A percentile compares a stretch with the other conserved stretches of the same genome.
These are phyloP conservation scores for Myrmaecium sp. DNA, from an alignment of 2,329 filamentous ascomycete species.

Conservation along the genomic window DNA sequence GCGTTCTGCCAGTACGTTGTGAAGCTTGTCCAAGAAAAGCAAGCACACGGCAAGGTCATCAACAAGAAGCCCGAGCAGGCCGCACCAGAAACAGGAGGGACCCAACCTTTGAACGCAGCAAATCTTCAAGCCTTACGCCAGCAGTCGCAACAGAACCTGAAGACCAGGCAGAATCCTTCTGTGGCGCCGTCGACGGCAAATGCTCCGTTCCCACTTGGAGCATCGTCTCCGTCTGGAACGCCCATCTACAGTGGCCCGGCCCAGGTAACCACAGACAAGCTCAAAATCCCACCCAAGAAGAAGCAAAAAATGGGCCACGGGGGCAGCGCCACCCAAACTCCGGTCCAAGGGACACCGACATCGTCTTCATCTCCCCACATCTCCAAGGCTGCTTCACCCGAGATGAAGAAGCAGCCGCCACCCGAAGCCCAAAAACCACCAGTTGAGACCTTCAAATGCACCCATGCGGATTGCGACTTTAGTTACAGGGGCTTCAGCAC, in stretches of 20 bases:
- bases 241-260: slow-evolving; percentile 37
- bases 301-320: slow-evolving; percentile 30
- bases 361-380: slow-evolving; percentile 23
- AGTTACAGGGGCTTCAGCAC: slow-evolving; percentile 37
- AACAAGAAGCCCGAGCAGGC: slow-evolving; percentile 2
- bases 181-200: slow-evolving; percentile 33
- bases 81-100: too few relatives aligned
- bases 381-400: slow-evolving; percentile 22
- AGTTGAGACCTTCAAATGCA: slow-evolving; percentile 35
- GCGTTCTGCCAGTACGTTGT: too few relatives aligned
- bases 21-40: slow-evolving; percentile 8
- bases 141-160: slow-evolving; percentile 7
- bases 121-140: slow-evolving; percentile 9
- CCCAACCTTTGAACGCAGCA: slow-evolving; percentile 15
- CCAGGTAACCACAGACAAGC: slow-evolving; percentile 36
- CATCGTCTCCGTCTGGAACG: slow-evolving; percentile 37
- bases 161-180: slow-evolving; percentile 25
- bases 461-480: slow-evolving; percentile 33
- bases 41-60: too few relatives aligned
- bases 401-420: slow-evolving; percentile 28
- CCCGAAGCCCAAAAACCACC: slow-evolving; percentile 23
- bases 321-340: slow-evolving; percentile 24
- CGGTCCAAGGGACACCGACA: slow-evolving; percentile 15
- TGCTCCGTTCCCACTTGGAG: slow-evolving; percentile 33
- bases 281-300: slow-evolving; percentile 41